These are phyloP conservation scores for Lachnellula hyalina DNA, from an alignment of 2,329 filamentous ascomycete genomes.

Conservation along the genomic window DNA sequence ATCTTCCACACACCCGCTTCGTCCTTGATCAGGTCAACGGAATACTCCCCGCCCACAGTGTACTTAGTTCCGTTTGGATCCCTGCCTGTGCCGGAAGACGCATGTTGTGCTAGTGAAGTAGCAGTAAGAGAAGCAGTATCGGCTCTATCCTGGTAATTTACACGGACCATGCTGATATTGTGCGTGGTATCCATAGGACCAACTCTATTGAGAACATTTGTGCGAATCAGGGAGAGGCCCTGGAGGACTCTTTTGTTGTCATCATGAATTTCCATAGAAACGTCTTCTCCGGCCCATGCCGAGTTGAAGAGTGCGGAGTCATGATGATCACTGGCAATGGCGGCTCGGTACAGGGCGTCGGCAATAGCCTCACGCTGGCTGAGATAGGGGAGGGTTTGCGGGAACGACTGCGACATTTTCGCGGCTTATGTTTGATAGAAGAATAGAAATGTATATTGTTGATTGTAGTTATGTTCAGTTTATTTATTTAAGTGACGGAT, in stretches of 20 bases:
- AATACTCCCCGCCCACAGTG: slow-evolving; percentile 28
- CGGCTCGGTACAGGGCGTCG: slow-evolving; percentile 25
- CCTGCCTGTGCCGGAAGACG: slow-evolving; percentile 24
- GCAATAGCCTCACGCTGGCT: slow-evolving; percentile 24
- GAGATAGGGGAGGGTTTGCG: slow-evolving; percentile 13
- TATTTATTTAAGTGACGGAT: too few species aligned
- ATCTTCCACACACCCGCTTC: slow-evolving; percentile 33
- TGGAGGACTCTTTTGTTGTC: background rate
- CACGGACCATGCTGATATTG: slow-evolving; percentile 29
- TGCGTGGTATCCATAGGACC: slow-evolving; percentile 31
- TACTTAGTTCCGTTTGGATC: slow-evolving; percentile 22
- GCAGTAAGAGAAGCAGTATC: slow-evolving; percentile 26
- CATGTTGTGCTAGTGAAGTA: slow-evolving; percentile 28
- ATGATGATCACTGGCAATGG: slow-evolving; percentile 22
- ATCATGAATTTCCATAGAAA: slow-evolving; percentile 7
- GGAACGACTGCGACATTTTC: background rate
- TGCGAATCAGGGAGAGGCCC: slow-evolving; percentile 11
- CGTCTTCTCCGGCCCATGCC: slow-evolving; percentile 14
- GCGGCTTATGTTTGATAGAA: too few species aligned
- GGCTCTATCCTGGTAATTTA: slow-evolving; percentile 25
- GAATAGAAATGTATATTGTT: too few species aligned
- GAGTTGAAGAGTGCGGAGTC: slow-evolving; percentile 23
- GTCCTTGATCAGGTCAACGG: slow-evolving; percentile 29
- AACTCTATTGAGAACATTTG: slow-evolving; percentile 13
- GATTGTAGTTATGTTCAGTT: too few species aligned